Conservation (phyloP, 2,329 filamentous ascomycete genomes). For the Macrophomina phaseolina region DNA sequence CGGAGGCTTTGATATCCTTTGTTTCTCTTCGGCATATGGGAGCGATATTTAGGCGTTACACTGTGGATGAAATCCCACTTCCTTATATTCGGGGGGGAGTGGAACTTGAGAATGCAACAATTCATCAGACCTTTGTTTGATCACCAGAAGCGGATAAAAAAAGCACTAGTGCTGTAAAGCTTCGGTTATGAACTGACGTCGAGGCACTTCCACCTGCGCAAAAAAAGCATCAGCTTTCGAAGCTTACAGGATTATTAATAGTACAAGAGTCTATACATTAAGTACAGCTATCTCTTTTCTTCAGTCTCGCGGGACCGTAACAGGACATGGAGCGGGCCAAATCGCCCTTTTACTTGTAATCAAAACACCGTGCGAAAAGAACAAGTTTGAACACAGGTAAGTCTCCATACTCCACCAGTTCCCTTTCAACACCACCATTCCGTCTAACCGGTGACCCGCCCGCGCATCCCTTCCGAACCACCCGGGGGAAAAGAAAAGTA, state of each 20-base stretch:
- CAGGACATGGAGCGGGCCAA: not conserved
- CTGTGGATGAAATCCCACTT: too few relatives aligned
- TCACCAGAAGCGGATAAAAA: too few relatives aligned
- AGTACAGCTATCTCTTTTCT: slow-evolving; percentile 1
- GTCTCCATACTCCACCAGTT: not conserved
- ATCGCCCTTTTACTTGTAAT: not conserved
- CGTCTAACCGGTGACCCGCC: not conserved
- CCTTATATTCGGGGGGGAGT: too few relatives aligned
- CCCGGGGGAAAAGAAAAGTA: not conserved
- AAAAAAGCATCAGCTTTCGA: too few relatives aligned
- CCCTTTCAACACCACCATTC: not conserved
- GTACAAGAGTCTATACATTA: slow-evolving; percentile 7
- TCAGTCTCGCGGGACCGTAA: not conserved
- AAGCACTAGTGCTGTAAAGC: too few relatives aligned
- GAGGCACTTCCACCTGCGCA: too few relatives aligned
- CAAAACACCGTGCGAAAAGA: not conserved
- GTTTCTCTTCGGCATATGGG: too few relatives aligned
- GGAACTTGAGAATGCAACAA: too few relatives aligned
- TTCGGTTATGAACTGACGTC: too few relatives aligned
- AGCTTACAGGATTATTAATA: not conserved
- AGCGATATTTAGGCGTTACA: too few relatives aligned
- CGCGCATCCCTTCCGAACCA: not conserved
- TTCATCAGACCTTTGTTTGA: too few relatives aligned
- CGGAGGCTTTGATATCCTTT: too few relatives aligned
- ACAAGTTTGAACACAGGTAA: not conserved